Percentiles rank a stretch among this genome's conserved stretches.
These are phyloP conservation scores for Sporothrix variecibatus DNA, from an alignment of 2,329 filamentous ascomycete species.

Conservation along the genomic window DNA sequence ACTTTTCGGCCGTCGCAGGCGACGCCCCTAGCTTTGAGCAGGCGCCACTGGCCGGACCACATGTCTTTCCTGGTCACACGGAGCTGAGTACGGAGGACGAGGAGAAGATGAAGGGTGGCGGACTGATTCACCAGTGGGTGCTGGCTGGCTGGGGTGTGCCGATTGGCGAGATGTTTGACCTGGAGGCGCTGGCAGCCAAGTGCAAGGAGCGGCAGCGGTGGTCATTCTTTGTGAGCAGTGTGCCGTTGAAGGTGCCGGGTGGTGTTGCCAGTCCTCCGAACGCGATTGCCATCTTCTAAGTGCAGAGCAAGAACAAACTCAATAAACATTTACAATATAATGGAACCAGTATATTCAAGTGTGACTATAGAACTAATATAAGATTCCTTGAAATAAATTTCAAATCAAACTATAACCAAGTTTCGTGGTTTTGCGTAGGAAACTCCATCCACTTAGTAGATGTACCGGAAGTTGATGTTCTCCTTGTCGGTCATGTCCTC, in stretches of 20 bases:
- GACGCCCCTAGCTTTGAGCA: constrained; percentile 49
- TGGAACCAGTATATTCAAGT: neutral
- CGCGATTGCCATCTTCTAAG: constrained; percentile 43
- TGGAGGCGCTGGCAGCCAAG: constrained; percentile 43
- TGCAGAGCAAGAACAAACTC: neutral
- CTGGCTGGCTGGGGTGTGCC: constrained; percentile 55
- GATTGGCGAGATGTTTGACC: constrained; percentile 52
- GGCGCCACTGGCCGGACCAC: constrained; percentile 37
- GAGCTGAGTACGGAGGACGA: constrained; percentile 27
- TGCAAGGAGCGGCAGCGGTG: constrained; percentile 40
- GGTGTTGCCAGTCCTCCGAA: constrained; percentile 45
- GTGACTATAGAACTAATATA: neutral
- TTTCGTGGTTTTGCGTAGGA: neutral
- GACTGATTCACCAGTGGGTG: constrained; percentile 43
- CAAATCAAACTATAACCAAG: no score
- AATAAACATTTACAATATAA: neutral
- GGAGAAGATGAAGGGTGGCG: constrained; percentile 34
- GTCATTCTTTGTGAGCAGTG: constrained; percentile 46
- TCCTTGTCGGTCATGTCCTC: constrained; percentile 47
- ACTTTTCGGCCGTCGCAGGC: constrained; percentile 49
- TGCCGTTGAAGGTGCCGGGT: constrained; percentile 41
- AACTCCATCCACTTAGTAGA: constrained; percentile 37
- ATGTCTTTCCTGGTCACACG: constrained; percentile 22
- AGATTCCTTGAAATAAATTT: neutral
- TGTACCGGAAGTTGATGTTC: constrained; percentile 46